Evolutionary conservation across 768 basidiomycete genomes (phyloP), one percentile per base, ranked within the genome.

Genomic region (Amyloporia xantha): DNA sequence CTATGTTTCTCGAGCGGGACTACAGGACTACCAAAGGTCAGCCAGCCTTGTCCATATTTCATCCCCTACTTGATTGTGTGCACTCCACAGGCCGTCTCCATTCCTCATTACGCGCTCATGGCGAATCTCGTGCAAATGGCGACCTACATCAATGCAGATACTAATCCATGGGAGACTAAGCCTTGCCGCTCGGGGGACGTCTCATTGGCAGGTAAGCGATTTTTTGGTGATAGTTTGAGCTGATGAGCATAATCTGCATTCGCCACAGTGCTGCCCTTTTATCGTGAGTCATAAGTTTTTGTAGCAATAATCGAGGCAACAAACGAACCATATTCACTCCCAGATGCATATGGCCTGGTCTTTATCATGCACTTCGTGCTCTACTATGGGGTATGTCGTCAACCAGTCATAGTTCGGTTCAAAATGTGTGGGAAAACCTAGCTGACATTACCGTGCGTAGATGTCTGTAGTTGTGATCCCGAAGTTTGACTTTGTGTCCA

Each of bases 1-100:
- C 64, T 86, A 33, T 81, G 73, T 60, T 87, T 87, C 58, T 86
- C 84, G 0, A 86, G 84, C 21, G 84, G 84, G 23, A 89, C 86
- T 0, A 89, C 86, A 1, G 86, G 86, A 1, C 76, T 70, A 50
- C 86, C 86, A 0, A 86, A 89, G 76, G 81, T 79, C 45, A 19
- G 53, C n/a, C 4, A 21, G 38, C 12, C 38, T 17, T 9, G 12
- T 39, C 20, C 38, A n/a, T 13, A 39, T 7, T 13, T 21, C 15
- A n/a, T n/a, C 33, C 33, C 10, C 15, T 64, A 20, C 5, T 45
- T 41, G 25, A 25, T 30, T 17, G 27, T 37, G 42, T 23, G 13
- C 12, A 13, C 26, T 4, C 25, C 25, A 26, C 74, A 59, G 58
- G 69, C 70, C 13, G 69, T 71, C 17, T 62, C 65, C 15, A 68